Base-by-base conservation (phyloP, 2,329 filamentous ascomycete species). In the Fonsecaea nubica region DNA sequence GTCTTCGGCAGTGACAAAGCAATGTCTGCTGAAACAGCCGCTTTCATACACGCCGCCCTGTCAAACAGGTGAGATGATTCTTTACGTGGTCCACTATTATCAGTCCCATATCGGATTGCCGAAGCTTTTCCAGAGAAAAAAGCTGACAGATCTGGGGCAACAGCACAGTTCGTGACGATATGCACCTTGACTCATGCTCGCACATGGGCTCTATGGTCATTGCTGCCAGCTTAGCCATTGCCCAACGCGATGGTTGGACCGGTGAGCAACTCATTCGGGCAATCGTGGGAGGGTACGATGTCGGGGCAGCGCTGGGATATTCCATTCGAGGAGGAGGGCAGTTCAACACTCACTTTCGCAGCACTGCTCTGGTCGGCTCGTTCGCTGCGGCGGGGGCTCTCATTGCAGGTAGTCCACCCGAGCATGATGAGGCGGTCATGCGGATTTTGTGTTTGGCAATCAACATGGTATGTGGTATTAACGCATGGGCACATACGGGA, bases 401-500 rank as follows among this genome's bases (percentile, higher is more conserved):
- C 12, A 35, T 58, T 15, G 50, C 48, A 9, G 48, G n/a, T 7
- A 30, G 15, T 8, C 12, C 32, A 15, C 48, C 13, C 12, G n/a
- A 9, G 4, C 18, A 58, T 25, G 57, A 65, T 33, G 63, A 55
- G 4, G 48, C 45, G 2, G 45, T 30, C n/a, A 42, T 54, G 15
- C 52, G 38, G 15, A 45, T 45, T 9, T 32, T 65, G 45, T 32
- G 30, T 8, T 61, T 65, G 8, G 63, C 57, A 9, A 32, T 59
- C 15, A 65, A 65, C 45, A 50, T 50, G 32, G 63, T 56, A 6
- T 54, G 57, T 32, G 63, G 63, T 4, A 25, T 65, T 32, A 65
- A 65, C 35, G 55, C 52, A n/a, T 65, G 63, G 63, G 63, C 63
- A n/a, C 53, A 45, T 30, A 38, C 57, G 9, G 63, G 63, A 13